phyloP scores from a whole-genome alignment of 2,329 filamentous ascomycete species.

The Bipolaris gigantea region DNA sequence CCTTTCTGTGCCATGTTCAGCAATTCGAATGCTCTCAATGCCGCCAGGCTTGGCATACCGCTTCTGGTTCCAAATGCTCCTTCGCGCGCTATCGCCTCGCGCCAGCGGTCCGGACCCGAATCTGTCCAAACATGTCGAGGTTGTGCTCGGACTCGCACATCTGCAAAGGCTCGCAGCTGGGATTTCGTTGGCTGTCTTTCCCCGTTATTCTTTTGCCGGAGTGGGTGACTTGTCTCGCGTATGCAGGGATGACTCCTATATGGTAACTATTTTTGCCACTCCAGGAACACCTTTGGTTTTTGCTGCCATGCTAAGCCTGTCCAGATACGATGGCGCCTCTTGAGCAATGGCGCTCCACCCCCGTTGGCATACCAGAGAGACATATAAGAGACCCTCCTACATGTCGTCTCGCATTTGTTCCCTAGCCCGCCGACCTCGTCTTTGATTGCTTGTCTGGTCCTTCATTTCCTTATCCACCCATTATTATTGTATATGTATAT shows the following conservation, averaged over 20 bases:
- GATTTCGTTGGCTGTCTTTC: constrained; percentile 2
- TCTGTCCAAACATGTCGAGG: not conserved
- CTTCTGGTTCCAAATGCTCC: not conserved
- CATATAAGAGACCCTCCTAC: constrained; percentile 6
- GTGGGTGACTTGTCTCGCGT: not conserved
- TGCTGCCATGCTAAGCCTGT: not conserved
- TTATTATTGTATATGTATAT: not conserved
- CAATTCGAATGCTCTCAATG: not conserved
- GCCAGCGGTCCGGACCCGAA: not conserved
- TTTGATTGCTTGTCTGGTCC: not conserved
- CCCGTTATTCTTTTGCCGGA: not conserved
- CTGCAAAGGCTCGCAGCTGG: not conserved
- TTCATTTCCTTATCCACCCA: not conserved
- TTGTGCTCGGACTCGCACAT: not conserved
- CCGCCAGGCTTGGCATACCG: not conserved
- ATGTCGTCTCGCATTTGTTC: not conserved
- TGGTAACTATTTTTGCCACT: constrained; percentile 1
- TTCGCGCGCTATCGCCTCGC: not conserved
- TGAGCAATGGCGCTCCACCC: not conserved
- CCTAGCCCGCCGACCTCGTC: not conserved
- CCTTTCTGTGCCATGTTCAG: not conserved
- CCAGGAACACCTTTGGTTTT: not conserved
- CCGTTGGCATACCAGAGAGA: not conserved
- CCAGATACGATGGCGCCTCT: not conserved
- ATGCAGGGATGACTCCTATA: constrained; percentile 4